Base-by-base conservation (phyloP, 2,329 filamentous ascomycete genomes). In the Cercospora beticola region DNA sequence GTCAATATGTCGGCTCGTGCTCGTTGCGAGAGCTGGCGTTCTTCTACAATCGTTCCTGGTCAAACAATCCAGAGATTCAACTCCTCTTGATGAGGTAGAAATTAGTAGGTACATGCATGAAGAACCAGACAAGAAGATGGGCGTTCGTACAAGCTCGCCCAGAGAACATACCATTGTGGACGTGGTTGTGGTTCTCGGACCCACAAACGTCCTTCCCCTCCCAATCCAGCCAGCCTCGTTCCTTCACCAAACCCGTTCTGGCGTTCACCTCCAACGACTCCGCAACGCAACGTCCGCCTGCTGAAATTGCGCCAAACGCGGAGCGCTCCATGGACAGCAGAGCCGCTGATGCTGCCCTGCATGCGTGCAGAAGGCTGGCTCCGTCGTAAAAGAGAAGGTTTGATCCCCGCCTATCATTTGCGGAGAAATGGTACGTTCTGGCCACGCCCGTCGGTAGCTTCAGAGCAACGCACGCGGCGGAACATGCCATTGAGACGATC, bases 381-480 rank as follows among this genome's bases (percentile, higher is more conserved):
- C 56, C 28, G 49, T 56, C 49, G 23, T 28, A 28, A n/a, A 43
- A 54, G 49, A 26, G 49, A 12, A 56, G 49, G n/a, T 56, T 28
- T 14, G 12, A 26, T 56, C 23, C 16, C 49, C 49, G 16, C 49
- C 49, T 56, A 56, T 56, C 49, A 56, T 28, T 28, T 56, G 49
- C 49, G 49, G 49, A 56, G 23, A 56, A 54, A 56, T 56, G 40
- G 36, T 56, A 36, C 31, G 40, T 61, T 52, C 64, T 66, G 57
- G 62, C 62, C 46, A 56, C 43, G 31, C 28, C 28, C 43, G 21
- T 40, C 28, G 62, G 40, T 52, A 31, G n/a, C 43, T 33, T 26
- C 28, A 18, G 14, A 9, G 28, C 30, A 56, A 21, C 46, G 46
- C 23, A 56, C 23, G 23, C 21, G 21, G 43, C 62, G 28, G 49